Conservation (phyloP, 2,329 filamentous ascomycete genomes). For the Talaromyces sp. region DNA sequence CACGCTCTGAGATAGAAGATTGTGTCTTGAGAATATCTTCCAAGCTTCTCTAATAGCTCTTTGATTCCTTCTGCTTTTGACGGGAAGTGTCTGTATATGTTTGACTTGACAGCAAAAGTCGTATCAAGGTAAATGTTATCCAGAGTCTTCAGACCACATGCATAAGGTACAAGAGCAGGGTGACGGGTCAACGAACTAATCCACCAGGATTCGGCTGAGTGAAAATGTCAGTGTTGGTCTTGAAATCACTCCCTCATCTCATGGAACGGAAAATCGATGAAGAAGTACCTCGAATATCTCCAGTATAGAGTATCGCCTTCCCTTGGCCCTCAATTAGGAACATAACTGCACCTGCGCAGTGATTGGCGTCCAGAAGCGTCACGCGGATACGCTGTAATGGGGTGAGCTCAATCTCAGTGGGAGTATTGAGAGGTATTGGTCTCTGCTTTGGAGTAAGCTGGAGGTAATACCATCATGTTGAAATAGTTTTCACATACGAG, state of each 20-base stretch:
- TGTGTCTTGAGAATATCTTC: slow-evolving; percentile 66
- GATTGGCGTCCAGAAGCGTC: slow-evolving; percentile 86
- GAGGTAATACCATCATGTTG: background rate
- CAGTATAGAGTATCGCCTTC: slow-evolving; percentile 79
- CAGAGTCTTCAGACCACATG: slow-evolving; percentile 61
- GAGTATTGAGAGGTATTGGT: slow-evolving; percentile 76
- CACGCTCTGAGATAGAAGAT: slow-evolving; percentile 81
- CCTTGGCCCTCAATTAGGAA: slow-evolving; percentile 76
- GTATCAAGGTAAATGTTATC: slow-evolving; percentile 89
- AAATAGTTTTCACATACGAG: slow-evolving; percentile 46
- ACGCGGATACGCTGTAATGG: slow-evolving; percentile 69
- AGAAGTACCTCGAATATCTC: slow-evolving; percentile 68
- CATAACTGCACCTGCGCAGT: slow-evolving; percentile 88
- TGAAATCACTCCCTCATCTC: background rate
- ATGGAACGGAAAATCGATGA: slow-evolving; percentile 10
- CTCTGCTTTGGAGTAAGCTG: slow-evolving; percentile 49
- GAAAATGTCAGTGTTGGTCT: background rate
- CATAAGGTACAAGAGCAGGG: slow-evolving; percentile 72
- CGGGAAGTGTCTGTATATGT: slow-evolving; percentile 52
- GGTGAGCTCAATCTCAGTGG: slow-evolving; percentile 69
- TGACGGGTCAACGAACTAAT: slow-evolving; percentile 69
- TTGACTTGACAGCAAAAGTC: slow-evolving; percentile 61
- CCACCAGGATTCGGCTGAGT: slow-evolving; percentile 72
- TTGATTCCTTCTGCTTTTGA: slow-evolving; percentile 70
- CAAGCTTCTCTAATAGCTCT: slow-evolving; percentile 69